These are phyloP conservation scores for Blumeria hordei DNA, from an alignment of 2,329 filamentous ascomycete genomes.

Conservation along the genomic window DNA sequence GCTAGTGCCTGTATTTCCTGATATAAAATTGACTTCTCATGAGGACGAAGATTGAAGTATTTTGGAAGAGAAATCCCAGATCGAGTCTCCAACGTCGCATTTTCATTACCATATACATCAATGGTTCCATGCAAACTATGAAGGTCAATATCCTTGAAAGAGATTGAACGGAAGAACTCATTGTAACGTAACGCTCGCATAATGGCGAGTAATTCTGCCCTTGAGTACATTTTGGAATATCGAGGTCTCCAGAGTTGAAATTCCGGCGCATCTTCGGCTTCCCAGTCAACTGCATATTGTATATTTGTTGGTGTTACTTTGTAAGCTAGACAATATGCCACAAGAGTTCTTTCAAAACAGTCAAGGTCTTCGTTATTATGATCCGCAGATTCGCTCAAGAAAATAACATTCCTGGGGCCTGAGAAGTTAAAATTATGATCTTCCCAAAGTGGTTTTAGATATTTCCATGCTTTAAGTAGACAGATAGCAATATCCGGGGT, in stretches of 20 bases:
- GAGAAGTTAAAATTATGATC: conserved; percentile 36
- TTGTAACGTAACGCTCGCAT: conserved; percentile 47
- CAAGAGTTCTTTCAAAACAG: conserved; percentile 38
- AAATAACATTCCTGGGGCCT: conserved; percentile 30
- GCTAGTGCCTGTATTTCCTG: conserved; percentile 45
- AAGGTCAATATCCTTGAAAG: conserved; percentile 39
- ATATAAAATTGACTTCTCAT: conserved; percentile 28
- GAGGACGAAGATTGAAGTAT: conserved; percentile 14
- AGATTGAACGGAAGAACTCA: conserved; percentile 41
- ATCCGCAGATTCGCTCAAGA: conserved; percentile 19
- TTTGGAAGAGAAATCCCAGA: conserved; percentile 18
- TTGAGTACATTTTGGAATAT: conserved; percentile 27
- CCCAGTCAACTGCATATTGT: conserved; percentile 33
- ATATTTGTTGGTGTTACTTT: conserved; percentile 39
- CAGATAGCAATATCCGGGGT: conserved; percentile 39
- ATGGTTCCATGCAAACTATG: conserved; percentile 36
- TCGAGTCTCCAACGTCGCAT: conserved; percentile 34
- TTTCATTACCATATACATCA: conserved; percentile 35
- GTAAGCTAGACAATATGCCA: conserved; percentile 46
- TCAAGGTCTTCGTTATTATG: conserved; percentile 33
- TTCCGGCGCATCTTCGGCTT: conserved; percentile 40
- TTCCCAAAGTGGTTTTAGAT: conserved; percentile 39
- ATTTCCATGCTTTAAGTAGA: conserved; percentile 34
- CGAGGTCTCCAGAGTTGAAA: conserved; percentile 37
- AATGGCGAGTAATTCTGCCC: conserved; percentile 42